phyloP scores from a whole-genome alignment of 306 rosid species.

The Fragaria ananassa region DNA sequence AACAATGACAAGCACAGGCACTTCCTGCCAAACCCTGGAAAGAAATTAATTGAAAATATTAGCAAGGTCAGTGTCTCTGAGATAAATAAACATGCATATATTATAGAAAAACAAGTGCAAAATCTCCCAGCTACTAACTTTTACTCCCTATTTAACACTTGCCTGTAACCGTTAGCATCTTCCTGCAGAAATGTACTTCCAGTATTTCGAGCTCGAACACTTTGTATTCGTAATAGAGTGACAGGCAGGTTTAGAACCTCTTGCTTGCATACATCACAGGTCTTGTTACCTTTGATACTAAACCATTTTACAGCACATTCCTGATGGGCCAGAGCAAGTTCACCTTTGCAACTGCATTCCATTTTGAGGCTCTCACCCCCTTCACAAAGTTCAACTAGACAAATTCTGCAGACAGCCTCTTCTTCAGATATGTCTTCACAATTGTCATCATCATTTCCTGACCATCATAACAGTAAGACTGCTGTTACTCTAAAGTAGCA shows the following conservation, averaged over 20 bases:
- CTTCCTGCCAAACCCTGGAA: conserved; percentile 92
- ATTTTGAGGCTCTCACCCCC: conserved; percentile 97
- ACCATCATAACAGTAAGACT: conserved; percentile 28
- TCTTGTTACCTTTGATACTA: conserved; percentile 90
- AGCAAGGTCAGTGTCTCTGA: background rate
- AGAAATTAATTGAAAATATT: conserved; percentile 23
- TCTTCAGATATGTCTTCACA: conserved; percentile 94
- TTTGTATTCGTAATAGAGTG: conserved; percentile 79
- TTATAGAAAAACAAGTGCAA: background rate
- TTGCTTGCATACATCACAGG: conserved; percentile 90
- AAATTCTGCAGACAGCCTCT: conserved; percentile 95
- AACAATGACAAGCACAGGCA: conserved; percentile 91
- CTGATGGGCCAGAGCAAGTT: conserved; percentile 92
- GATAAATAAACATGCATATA: background rate
- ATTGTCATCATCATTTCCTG: conserved; percentile 47
- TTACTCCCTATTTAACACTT: conserved; percentile 27
- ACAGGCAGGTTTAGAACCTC: conserved; percentile 84
- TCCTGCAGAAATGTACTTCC: conserved; percentile 48
- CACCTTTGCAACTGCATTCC: conserved; percentile 99
- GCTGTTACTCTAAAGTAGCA: conserved; percentile 11
- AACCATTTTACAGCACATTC: conserved; percentile 97
- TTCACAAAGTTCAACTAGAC: conserved; percentile 86
- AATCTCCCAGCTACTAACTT: background rate
- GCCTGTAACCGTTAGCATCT: conserved; percentile 67
- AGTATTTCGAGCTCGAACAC: conserved; percentile 40